Conservation (phyloP, 495 filamentous ascomycete genomes). For the Amniculicola lignicola region DNA sequence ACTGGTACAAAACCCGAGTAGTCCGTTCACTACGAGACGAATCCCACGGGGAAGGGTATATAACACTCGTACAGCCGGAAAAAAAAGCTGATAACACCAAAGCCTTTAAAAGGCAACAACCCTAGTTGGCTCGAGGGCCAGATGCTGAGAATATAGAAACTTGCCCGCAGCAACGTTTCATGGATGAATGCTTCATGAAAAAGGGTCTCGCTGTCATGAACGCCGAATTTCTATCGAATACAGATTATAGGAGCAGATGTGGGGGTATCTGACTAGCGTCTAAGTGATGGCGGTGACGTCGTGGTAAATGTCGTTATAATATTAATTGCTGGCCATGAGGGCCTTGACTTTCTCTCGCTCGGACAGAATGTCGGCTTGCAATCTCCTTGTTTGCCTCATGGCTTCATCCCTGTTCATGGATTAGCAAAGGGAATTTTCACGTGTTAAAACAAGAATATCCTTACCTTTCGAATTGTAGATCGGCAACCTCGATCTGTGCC, state of each 20-base stretch:
- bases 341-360: constrained; percentile 56
- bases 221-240: too few species aligned
- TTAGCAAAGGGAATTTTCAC: constrained; percentile 37
- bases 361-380: constrained; percentile 62
- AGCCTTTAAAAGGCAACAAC: constrained; percentile 1
- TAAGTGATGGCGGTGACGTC: too few species aligned
- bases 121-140: constrained; percentile 1
- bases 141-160: background rate
- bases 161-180: too few species aligned
- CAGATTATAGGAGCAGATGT: too few species aligned
- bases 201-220: too few species aligned
- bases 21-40: too few species aligned
- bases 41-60: constrained; percentile 25
- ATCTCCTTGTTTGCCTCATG: constrained; percentile 71
- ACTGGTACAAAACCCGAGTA: constrained; percentile 9
- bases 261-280: too few species aligned
- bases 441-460: constrained; percentile 25
- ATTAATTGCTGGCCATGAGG: constrained; percentile 35
- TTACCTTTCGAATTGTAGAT: constrained; percentile 84
- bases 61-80: constrained; percentile 18
- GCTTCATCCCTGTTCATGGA: constrained; percentile 67
- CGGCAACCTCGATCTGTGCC: constrained; percentile 90
- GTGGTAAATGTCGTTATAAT: constrained; percentile 1
- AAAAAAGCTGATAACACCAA: too few species aligned
- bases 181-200: too few species aligned